Evolutionary conservation across 331 rosid species (phyloP), one percentile per base, ranked within the genome.

Genomic region (Phaseolus coccineus): DNA sequence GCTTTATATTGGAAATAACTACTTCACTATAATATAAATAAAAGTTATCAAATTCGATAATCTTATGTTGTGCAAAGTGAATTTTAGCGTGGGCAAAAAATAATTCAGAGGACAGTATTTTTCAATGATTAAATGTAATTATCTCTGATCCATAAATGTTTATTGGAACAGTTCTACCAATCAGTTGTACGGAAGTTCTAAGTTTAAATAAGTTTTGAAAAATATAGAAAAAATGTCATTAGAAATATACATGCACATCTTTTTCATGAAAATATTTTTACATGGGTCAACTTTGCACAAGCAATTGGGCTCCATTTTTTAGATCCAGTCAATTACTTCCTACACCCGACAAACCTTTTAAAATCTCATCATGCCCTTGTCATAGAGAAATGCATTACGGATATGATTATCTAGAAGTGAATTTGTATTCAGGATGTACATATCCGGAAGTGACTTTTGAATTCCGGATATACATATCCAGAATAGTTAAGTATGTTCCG

Each of bases 221-320:
- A 61, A 39, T 6, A 40, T 40, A 40, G 10, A 40, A 40, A 40
- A 30, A 8, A 40, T 40, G 2, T 40, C 10, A 8, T 40, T 6
- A 1, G 2, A 6, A 0, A 40, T 6, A 40, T 6, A 40, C 46
- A 40, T 40, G 46, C 9, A 40, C 46, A 40, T 40, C 11, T 40
- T 40, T 40, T 8, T 8, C 10, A 1, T 40, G 2, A 1, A 40
- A 40, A 8, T 40, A 40, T 31, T 30, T 30, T 61, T 30, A 4
- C 68, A 31, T 13, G 44, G 42, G 12, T 30, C 31, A 30, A 30
- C 31, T 30, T 51, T 78, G 27, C 3, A 7, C 24, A 1, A 25
- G 16, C 3, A 8, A 65, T 63, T 73, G 79, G 74, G 72, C 62
- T 73, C 27, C 42, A 6, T 6, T 39, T 5, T 39, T 39, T 9